Evolutionary conservation across 75 land plant genomes (phyloP).

Genomic region (Pseudotsuga menziesii): DNA sequence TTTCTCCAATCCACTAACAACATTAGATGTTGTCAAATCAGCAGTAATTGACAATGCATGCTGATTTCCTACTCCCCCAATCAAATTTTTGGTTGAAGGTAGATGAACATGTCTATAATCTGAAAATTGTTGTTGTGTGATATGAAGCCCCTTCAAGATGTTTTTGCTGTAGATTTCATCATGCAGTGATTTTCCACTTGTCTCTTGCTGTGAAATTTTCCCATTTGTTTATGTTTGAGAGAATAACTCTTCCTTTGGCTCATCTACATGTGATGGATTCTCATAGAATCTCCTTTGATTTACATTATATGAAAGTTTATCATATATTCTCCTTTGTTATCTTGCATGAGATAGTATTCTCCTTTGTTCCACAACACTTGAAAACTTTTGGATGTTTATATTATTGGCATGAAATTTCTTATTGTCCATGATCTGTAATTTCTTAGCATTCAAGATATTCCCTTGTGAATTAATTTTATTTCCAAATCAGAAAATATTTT

Average conservation of each 20-base stretch:
- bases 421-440: background rate
- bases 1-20: background rate
- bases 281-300: background rate
- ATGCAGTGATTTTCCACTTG: background rate
- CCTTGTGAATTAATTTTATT: background rate
- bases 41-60: background rate
- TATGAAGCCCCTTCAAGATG: background rate
- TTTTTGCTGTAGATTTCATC: background rate
- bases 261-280: background rate
- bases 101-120: background rate
- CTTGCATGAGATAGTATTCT: background rate
- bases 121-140: background rate
- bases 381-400: background rate
- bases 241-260: background rate
- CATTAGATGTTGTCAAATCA: background rate
- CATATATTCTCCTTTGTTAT: background rate
- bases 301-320: background rate
- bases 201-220: background rate
- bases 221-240: background rate
- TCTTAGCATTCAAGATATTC: background rate
- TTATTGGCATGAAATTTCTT: background rate
- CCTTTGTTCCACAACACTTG: background rate
- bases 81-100: background rate
- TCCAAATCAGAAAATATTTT: too few species aligned
- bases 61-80: background rate